Conservation (phyloP, 2,329 filamentous ascomycete genomes). For the Lithohypha guttulata region DNA sequence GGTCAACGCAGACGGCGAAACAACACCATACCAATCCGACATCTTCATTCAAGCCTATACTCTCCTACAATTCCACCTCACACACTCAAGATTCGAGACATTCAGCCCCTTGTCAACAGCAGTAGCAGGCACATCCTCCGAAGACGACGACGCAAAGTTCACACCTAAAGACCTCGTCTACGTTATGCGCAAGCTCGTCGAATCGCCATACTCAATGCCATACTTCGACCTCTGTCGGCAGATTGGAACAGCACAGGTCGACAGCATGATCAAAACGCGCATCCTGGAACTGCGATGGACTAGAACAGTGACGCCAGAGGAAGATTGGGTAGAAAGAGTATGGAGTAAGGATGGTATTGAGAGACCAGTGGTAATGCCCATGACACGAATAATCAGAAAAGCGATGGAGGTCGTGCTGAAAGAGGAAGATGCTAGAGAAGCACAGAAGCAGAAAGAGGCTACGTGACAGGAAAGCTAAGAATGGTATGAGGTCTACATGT, state of each 20-base stretch:
- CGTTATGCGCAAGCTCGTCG: slow-evolving; percentile 4
- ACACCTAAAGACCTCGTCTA: background rate
- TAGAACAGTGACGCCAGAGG: slow-evolving; percentile 5
- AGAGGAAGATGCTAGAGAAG: slow-evolving; percentile 2
- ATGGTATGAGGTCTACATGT: no score
- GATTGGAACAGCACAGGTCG: slow-evolving; percentile 9
- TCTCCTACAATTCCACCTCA: slow-evolving; percentile 9
- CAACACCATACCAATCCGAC: slow-evolving; percentile 6
- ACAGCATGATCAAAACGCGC: slow-evolving; percentile 7
- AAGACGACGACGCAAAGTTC: slow-evolving; percentile 6
- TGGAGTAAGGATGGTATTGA: slow-evolving; percentile 10
- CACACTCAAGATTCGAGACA: slow-evolving; percentile 3
- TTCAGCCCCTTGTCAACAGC: slow-evolving; percentile 7
- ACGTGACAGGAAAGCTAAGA: background rate
- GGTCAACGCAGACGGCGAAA: slow-evolving; percentile 7
- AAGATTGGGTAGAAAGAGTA: slow-evolving; percentile 5
- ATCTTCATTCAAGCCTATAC: slow-evolving; percentile 11
- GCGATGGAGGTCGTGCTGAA: slow-evolving; percentile 9
- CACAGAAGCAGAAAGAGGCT: background rate
- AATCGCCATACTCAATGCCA: slow-evolving; percentile 6
- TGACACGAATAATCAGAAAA: slow-evolving; percentile 6
- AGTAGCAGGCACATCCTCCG: background rate
- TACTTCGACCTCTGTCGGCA: slow-evolving; percentile 7
- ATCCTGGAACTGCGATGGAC: slow-evolving; percentile 9
- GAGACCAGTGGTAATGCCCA: slow-evolving; percentile 7